Conservation (phyloP, 768 basidiomycete species). For the Kwoniella botswanensis region DNA sequence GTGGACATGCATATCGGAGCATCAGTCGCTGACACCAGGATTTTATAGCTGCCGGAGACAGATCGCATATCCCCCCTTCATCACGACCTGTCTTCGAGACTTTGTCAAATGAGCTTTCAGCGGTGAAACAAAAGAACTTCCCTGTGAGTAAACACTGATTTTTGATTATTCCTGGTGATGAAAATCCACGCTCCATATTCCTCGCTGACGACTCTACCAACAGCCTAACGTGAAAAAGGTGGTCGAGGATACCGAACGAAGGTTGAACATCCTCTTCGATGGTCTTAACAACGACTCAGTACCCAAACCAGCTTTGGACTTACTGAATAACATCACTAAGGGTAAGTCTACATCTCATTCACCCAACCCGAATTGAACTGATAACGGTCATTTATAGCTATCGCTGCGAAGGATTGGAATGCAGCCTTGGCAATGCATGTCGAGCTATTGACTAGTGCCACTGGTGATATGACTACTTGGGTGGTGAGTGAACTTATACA, state of each 20-base stretch:
- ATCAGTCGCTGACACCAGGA: not conserved
- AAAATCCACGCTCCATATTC: not conserved
- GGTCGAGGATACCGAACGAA: conserved; percentile 82
- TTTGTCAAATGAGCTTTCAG: conserved; percentile 68
- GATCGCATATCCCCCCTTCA: conserved; percentile 83
- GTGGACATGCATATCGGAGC: conserved; percentile 44
- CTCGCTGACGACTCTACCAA: not conserved
- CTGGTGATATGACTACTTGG: conserved; percentile 70
- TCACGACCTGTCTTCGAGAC: conserved; percentile 70
- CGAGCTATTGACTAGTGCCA: conserved; percentile 78
- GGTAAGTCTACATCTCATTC: conserved; percentile 63
- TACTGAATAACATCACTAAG: conserved; percentile 71
- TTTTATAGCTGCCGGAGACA: conserved; percentile 77
- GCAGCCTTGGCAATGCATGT: conserved; percentile 82
- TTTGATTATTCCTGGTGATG: conserved; percentile 4
- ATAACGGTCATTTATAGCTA: conserved; percentile 64
- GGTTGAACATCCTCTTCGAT: conserved; percentile 85
- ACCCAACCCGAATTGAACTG: not conserved
- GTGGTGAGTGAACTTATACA: conserved; percentile 42
- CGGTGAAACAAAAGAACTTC: conserved; percentile 69
- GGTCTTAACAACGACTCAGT: conserved; percentile 88
- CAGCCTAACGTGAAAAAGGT: conserved; percentile 83
- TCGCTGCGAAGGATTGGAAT: conserved; percentile 76
- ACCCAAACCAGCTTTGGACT: conserved; percentile 71
- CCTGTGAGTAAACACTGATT: conserved; percentile 65